Evolutionary conservation across 2,329 filamentous ascomycete genomes (phyloP).

Genomic region (Alternaria ethzedia): DNA sequence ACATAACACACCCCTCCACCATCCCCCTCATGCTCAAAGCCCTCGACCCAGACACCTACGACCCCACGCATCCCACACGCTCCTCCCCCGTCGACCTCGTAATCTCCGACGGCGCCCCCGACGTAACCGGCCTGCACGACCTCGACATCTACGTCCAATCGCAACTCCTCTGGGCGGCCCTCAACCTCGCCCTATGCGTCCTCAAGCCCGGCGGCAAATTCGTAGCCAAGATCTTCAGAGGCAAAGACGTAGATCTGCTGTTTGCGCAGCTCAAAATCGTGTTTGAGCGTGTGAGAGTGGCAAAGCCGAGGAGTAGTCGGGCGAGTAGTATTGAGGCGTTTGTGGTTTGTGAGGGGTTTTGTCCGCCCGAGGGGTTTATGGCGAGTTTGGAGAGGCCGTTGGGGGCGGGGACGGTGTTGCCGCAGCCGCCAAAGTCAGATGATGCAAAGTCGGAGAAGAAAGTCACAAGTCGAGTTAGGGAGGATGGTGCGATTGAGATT

Average conservation of each 20-base stretch:
- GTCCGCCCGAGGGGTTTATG: conserved; percentile 76
- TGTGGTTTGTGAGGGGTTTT: conserved; percentile 90
- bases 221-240: conserved; percentile 96
- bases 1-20: conserved; percentile 96
- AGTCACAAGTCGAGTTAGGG: conserved; percentile 41
- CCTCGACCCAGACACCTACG: conserved; percentile 70
- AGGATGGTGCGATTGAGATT: conserved; percentile 57
- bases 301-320: conserved; percentile 92
- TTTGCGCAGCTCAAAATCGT: conserved; percentile 94
- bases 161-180: conserved; percentile 89
- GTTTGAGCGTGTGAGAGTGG: conserved; percentile 85
- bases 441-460: too few species aligned
- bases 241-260: conserved; percentile 91
- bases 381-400: conserved; percentile 78
- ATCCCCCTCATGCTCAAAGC: conserved; percentile 87
- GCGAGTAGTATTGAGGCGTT: conserved; percentile 97
- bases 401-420: conserved; percentile 66
- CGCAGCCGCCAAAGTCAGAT: too few species aligned
- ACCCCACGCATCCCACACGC: conserved; percentile 52
- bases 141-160: conserved; percentile 98
- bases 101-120: conserved; percentile 91
- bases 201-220: conserved; percentile 93
- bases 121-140: conserved; percentile 95
- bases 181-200: conserved; percentile 92
- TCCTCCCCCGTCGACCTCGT: conserved; percentile 88